Conservation (phyloP, 2,329 filamentous ascomycete species). For the Cladosporium sp. region DNA sequence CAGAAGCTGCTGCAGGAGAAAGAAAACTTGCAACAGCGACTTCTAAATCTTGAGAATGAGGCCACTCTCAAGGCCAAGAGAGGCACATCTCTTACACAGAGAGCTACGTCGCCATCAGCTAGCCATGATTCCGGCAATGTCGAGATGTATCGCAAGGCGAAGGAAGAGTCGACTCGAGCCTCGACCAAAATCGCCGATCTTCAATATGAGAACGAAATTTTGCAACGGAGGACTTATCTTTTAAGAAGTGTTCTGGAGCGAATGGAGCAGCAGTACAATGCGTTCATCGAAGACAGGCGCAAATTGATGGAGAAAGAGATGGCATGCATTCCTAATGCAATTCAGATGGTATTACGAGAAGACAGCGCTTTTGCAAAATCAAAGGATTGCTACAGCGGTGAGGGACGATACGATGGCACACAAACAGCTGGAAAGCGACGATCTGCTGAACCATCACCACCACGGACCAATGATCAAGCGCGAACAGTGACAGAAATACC, state of each 20-base stretch:
- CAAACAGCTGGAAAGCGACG: not conserved
- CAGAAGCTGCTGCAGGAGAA: constrained; percentile 40
- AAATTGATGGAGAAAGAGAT: constrained; percentile 3
- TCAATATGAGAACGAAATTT: not conserved
- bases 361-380: not conserved
- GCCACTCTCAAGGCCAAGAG: not conserved
- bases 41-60: not conserved
- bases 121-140: not conserved
- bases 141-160: not conserved
- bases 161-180: not conserved
- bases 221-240: not conserved
- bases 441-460: not conserved
- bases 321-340: not conserved
- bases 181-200: not conserved
- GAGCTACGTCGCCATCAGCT: not conserved
- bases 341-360: not conserved
- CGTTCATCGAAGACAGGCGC: not conserved
- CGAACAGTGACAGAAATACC: too few species aligned
- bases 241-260: not conserved
- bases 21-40: constrained; percentile 24
- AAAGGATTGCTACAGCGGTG: not conserved
- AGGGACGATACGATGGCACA: not conserved
- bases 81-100: not conserved
- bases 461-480: too few species aligned
- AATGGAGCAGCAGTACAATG: not conserved